Base-by-base conservation (phyloP, 2,329 filamentous ascomycete genomes). In the Sclerotinia borealis region DNA sequence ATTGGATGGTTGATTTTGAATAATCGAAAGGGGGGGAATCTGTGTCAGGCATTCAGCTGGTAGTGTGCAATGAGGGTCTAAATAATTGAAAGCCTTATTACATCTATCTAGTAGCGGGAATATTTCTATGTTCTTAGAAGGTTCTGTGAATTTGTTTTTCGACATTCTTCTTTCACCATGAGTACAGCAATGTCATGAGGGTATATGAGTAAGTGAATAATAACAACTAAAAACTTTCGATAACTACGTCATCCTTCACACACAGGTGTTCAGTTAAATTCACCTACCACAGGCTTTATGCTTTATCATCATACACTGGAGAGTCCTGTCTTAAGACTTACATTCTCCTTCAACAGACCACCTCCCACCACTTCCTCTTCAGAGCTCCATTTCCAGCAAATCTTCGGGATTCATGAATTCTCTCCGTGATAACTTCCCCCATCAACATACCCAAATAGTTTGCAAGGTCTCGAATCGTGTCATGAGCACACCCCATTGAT, bases 1-100 rank as follows among this genome's bases (percentile, higher is more conserved):
- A 27, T 78, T 85, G 65, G 74, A 81, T 65, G 85, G 82, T 22
- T 86, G 60, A 68, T 8, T 7, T 34, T 34, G 54, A 25, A 34
- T 25, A 22, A 34, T 45, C 11, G 19, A 11, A 11, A 34, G 37
- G 8, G 17, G n/a, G 6, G n/a, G 49, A 22, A 34, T 15, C 7
- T 1, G 34, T 37, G 27, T 22, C 13, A 34, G n/a, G 39, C 13
- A 34, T 17, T 34, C 10, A n/a, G 27, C 11, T 34, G 29, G 13
- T 19, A 13, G 1, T n/a, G 19, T 27, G 9, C 22, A 54, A 11
- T 15, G 15, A 11, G 19, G 2, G 11, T 15, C 8, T 22, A 17
- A 29, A 17, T 27, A 31, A 22, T 4, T 17, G 4, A 6, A 1
- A n/a, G 10, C 7, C 3, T 17, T 31, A 29, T 5, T 25, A 2